Evolutionary conservation across 2,329 filamentous ascomycete species (phyloP).

Genomic region (Chaetomiaceae sp.): DNA sequence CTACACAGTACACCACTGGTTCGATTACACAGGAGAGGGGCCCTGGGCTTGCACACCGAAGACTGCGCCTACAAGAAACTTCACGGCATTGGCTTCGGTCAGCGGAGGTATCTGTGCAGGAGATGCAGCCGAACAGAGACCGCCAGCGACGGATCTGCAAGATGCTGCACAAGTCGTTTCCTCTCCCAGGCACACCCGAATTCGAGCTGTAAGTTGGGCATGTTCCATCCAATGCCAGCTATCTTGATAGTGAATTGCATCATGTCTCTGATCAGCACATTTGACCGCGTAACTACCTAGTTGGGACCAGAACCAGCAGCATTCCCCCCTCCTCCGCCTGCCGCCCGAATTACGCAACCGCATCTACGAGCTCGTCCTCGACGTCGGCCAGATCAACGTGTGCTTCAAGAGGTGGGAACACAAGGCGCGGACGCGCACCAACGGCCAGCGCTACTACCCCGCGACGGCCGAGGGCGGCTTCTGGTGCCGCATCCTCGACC

Average conservation of each 20-base stretch:
- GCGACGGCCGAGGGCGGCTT: constrained; percentile 27
- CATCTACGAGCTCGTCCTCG: constrained; percentile 30
- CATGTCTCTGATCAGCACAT: background rate
- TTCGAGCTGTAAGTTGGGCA: constrained; percentile 13
- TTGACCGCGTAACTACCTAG: constrained; percentile 8
- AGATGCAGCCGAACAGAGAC: constrained; percentile 18
- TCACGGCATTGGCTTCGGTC: background rate
- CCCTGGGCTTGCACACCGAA: too few relatives aligned
- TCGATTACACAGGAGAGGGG: too few relatives aligned
- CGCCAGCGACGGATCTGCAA: constrained; percentile 20
- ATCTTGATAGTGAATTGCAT: background rate
- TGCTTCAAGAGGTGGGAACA: constrained; percentile 27
- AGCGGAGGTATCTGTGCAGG: background rate
- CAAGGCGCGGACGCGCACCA: constrained; percentile 15
- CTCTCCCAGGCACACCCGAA: constrained; percentile 10
- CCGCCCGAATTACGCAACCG: constrained; percentile 31
- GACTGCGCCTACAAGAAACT: too few relatives aligned
- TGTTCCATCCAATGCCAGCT: background rate
- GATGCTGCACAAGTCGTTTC: constrained; percentile 14
- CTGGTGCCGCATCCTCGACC: constrained; percentile 25
- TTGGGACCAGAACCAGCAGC: constrained; percentile 24
- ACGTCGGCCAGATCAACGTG: constrained; percentile 31
- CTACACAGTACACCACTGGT: too few relatives aligned
- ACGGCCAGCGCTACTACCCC: constrained; percentile 17
- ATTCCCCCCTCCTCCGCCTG: constrained; percentile 29